These are phyloP conservation scores for Dactylellina drechsleri DNA, from an alignment of 2,329 filamentous ascomycete species.

Conservation along the genomic window DNA sequence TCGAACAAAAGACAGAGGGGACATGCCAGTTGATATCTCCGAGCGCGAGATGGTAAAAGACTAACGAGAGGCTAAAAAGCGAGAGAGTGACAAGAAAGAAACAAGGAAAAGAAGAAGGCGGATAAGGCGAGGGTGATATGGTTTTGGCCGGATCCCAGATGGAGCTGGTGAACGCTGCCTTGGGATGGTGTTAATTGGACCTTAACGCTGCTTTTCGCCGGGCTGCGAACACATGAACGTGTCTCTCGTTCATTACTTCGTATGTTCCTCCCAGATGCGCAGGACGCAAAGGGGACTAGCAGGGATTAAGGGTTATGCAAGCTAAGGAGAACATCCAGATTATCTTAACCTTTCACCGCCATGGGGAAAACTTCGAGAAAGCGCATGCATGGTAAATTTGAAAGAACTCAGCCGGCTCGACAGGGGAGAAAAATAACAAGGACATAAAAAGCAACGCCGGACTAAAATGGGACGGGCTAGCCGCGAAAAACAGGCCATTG, in stretches of 20 bases:
- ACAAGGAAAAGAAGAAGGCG: constrained; percentile 51
- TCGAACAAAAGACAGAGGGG: constrained; percentile 52
- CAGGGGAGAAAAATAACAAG: constrained; percentile 36
- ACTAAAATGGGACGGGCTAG: constrained; percentile 33
- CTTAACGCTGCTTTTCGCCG: constrained; percentile 37
- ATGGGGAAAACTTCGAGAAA: constrained; percentile 47
- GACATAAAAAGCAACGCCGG: constrained; percentile 25
- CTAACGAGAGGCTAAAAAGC: constrained; percentile 48
- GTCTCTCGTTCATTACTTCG: constrained; percentile 52
- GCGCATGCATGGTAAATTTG: constrained; percentile 54
- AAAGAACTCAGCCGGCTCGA: constrained; percentile 50
- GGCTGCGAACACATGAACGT: constrained; percentile 50
- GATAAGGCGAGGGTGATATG: constrained; percentile 46
- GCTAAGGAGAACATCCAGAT: constrained; percentile 54
- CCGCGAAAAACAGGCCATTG: constrained; percentile 38
- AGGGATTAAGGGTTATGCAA: constrained; percentile 51
- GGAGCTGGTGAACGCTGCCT: constrained; percentile 52
- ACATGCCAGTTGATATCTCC: constrained; percentile 55
- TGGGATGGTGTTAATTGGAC: constrained; percentile 47
- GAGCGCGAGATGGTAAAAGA: constrained; percentile 42
- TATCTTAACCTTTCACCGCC: constrained; percentile 29
- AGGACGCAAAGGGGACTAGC: constrained; percentile 47
- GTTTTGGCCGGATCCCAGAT: constrained; percentile 50
- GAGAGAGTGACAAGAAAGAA: constrained; percentile 48
- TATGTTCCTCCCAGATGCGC: constrained; percentile 54